Percentiles rank a stretch among this genome's conserved stretches.
phyloP scores from a whole-genome alignment of 441 rosid species.

The Pelargonium australe region DNA sequence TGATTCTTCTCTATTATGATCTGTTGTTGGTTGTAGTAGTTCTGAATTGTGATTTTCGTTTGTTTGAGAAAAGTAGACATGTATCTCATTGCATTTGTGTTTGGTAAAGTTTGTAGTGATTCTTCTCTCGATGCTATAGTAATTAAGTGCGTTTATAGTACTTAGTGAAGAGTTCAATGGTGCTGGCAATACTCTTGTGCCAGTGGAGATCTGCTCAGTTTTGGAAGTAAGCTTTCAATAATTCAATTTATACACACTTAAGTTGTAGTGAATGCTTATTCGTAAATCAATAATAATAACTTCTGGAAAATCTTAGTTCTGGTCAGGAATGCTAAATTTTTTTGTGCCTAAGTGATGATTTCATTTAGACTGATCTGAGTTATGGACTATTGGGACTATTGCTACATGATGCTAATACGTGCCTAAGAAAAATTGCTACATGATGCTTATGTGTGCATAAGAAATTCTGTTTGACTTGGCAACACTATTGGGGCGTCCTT shows the following conservation, averaged over 20 bases:
- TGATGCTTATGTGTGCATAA: neutral
- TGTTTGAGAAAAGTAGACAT: neutral
- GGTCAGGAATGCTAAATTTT: neutral
- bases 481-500: too few species aligned
- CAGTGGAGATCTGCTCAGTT: slow-evolving; percentile 4
- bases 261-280: neutral
- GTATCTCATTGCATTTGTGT: neutral
- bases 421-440: too few species aligned
- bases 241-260: neutral
- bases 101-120: neutral
- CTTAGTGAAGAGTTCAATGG: neutral
- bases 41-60: neutral
- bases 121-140: neutral
- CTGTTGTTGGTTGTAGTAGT: neutral
- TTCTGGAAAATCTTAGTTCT: neutral
- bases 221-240: neutral
- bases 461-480: neutral
- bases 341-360: neutral
- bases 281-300: neutral
- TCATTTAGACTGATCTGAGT: neutral
- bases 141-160: neutral
- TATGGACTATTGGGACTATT: too few species aligned
- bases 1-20: neutral
- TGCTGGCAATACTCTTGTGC: neutral
- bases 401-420: too few species aligned